These are phyloP conservation scores for Leccinum variabile DNA, from an alignment of 1,284 basidiomycete genomes.

Conservation along the genomic window DNA sequence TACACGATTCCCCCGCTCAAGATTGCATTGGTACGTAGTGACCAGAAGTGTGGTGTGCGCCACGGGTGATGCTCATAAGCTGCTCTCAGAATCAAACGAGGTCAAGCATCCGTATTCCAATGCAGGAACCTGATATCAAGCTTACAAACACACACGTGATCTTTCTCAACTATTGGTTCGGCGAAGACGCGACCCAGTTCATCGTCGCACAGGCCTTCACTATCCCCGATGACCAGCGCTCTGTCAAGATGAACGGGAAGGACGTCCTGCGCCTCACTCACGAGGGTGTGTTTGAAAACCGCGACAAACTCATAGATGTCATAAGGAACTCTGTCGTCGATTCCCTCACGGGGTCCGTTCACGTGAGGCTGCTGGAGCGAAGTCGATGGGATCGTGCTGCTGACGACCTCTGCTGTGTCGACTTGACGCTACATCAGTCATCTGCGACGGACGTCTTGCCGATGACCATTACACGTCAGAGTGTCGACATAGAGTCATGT, in stretches of 20 bases:
- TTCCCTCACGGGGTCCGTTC: background rate
- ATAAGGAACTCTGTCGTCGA: background rate
- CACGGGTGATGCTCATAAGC: background rate
- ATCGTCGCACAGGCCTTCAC: background rate
- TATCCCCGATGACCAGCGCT: background rate
- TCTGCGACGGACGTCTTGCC: too few relatives aligned
- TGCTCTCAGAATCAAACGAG: background rate
- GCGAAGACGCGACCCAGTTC: background rate
- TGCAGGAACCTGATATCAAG: background rate
- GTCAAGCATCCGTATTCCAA: background rate
- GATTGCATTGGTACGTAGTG: conserved; percentile 1
- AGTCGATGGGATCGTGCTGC: too few relatives aligned
- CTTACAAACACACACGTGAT: background rate
- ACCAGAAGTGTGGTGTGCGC: background rate
- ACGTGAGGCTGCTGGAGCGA: background rate
- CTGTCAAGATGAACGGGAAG: background rate
- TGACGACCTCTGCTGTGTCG: too few relatives aligned
- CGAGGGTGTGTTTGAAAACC: background rate
- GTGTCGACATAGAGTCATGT: too few relatives aligned
- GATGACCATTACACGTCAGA: too few relatives aligned
- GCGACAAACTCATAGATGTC: background rate
- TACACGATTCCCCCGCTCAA: conserved; percentile 3
- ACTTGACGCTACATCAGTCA: too few relatives aligned
- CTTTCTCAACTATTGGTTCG: background rate
- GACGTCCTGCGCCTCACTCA: background rate